Evolutionary conservation across 441 rosid genomes (phyloP).

Genomic region (Kokia cookei): DNA sequence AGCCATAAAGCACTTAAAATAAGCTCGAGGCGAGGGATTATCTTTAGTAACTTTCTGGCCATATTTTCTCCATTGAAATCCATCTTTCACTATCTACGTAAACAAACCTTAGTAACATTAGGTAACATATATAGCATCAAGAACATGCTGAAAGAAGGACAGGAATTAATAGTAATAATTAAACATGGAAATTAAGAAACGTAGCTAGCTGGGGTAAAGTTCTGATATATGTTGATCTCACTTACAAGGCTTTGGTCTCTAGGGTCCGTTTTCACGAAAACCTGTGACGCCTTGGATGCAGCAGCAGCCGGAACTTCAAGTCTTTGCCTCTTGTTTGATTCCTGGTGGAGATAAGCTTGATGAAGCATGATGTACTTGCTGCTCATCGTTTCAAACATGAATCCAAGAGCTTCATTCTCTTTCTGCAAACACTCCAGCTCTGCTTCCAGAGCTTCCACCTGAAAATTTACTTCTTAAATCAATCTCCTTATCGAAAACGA

Average conservation of each 20-base stretch:
- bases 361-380: conserved; percentile 17
- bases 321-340: conserved; percentile 16
- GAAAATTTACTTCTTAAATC: background rate
- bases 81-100: conserved; percentile 27
- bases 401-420: conserved; percentile 25
- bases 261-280: conserved; percentile 24
- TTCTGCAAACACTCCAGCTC: conserved; percentile 24
- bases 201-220: background rate
- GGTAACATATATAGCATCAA: background rate
- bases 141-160: too few relatives aligned
- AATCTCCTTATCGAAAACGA: background rate
- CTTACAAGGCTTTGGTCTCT: conserved; percentile 37
- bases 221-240: background rate
- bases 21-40: conserved; percentile 38
- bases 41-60: conserved; percentile 39
- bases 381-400: conserved; percentile 26
- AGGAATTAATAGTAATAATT: background rate
- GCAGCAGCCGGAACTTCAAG: conserved; percentile 12
- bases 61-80: conserved; percentile 42
- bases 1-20: conserved; percentile 30
- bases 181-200: background rate
- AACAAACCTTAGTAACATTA: background rate
- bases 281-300: conserved; percentile 9
- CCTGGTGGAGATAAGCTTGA: conserved; percentile 7
- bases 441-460: conserved; percentile 22